Percentiles rank a stretch among this genome's conserved stretches.
phyloP scores from a whole-genome alignment of 371 early-diverging fungal species.

The Mucor racemosus region DNA sequence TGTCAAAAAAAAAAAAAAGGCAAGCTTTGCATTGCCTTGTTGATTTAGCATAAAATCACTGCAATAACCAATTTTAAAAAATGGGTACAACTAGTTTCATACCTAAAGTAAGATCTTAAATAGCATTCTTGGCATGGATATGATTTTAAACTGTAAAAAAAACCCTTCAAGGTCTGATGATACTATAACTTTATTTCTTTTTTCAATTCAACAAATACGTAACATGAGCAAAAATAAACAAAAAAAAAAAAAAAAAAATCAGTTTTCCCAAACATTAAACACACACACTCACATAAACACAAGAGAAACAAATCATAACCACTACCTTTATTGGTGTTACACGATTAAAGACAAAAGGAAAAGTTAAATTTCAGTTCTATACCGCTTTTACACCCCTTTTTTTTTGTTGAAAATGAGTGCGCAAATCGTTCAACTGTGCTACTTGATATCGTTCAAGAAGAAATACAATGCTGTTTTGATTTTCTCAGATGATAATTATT shows the following conservation, averaged over 20 bases:
- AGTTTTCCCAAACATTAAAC: background rate
- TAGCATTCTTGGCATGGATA: no score
- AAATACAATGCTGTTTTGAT: no score
- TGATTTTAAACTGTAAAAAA: background rate
- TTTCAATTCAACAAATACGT: background rate
- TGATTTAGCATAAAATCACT: background rate
- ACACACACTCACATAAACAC: conserved; percentile 1
- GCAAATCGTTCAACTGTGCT: background rate
- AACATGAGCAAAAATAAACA: background rate
- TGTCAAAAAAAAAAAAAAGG: background rate
- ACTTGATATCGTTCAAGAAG: background rate
- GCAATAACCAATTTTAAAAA: no score
- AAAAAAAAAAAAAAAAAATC: background rate
- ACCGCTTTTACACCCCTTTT: background rate
- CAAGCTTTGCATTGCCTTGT: background rate
- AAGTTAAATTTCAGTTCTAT: background rate
- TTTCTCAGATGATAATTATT: no score
- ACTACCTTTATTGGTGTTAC: conserved; percentile 1
- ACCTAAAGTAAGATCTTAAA: no score
- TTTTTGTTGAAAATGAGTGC: background rate
- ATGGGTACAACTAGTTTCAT: no score
- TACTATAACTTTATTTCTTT: background rate
- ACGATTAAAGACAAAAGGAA: background rate
- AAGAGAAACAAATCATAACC: background rate
- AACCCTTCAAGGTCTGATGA: background rate